Conservation (phyloP, 768 basidiomycete species). For the Pulveroboletus ravenelii region DNA sequence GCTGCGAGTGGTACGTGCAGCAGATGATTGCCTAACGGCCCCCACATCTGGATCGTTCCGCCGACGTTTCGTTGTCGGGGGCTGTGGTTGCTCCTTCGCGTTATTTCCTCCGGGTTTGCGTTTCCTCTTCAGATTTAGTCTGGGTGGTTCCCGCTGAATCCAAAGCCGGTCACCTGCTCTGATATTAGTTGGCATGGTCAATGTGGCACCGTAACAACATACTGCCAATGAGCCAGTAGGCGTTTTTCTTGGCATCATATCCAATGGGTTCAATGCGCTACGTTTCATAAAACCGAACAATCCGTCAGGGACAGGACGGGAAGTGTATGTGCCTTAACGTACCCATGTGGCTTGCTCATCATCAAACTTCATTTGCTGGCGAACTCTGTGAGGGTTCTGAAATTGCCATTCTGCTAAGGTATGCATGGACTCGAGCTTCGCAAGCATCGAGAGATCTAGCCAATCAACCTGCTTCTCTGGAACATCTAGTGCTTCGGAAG, state of each 20-base stretch:
- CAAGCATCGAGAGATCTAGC: conserved; percentile 64
- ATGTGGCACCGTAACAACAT: conserved; percentile 9
- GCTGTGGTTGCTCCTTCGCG: conserved; percentile 18
- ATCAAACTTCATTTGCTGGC: conserved; percentile 71
- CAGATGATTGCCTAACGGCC: conserved; percentile 2
- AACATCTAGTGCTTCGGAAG: conserved; percentile 15
- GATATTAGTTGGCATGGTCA: neutral
- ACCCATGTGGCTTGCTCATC: conserved; percentile 81
- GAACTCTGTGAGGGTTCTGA: conserved; percentile 65
- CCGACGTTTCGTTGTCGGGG: conserved; percentile 24
- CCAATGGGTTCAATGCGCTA: conserved; percentile 85
- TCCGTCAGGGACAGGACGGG: neutral
- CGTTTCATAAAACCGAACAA: conserved; percentile 1
- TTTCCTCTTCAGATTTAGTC: conserved; percentile 40
- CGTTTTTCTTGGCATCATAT: conserved; percentile 71
- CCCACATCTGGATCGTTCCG: conserved; percentile 12
- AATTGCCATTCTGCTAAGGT: conserved; percentile 83
- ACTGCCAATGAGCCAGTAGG: conserved; percentile 86
- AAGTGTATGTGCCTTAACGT: conserved; percentile 22
- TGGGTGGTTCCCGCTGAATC: conserved; percentile 72
- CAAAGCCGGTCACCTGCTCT: conserved; percentile 73
- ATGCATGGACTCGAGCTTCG: conserved; percentile 72
- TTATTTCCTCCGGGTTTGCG: conserved; percentile 31
- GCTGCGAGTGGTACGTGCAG: conserved; percentile 11
- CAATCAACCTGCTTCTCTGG: conserved; percentile 54